These are phyloP conservation scores for Backusella macrospora DNA, from an alignment of 192 early-diverging fungal species.

Conservation along the genomic window DNA sequence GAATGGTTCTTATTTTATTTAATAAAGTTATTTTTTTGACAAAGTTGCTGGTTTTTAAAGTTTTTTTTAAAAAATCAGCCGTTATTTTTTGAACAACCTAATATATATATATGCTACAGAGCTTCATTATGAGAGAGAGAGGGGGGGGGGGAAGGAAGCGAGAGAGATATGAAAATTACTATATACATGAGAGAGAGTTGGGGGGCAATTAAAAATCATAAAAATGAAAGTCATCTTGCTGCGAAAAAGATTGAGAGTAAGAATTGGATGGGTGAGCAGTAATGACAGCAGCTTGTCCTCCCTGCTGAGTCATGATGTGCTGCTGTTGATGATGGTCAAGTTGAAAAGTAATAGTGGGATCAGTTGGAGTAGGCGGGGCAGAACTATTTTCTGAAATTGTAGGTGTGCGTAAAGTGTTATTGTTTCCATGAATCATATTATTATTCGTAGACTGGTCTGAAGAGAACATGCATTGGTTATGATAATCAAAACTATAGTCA, in stretches of 20 bases:
- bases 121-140: neutral
- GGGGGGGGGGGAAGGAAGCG: neutral
- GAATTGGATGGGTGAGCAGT: neutral
- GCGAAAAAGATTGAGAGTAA: neutral
- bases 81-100: too few species aligned
- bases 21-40: too few species aligned
- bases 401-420: neutral
- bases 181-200: neutral
- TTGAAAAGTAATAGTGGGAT: neutral
- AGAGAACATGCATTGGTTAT: neutral
- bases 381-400: slow-evolving; percentile 3
- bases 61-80: too few species aligned
- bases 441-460: neutral
- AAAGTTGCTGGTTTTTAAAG: too few species aligned
- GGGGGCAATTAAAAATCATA: neutral
- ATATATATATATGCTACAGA: neutral
- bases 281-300: neutral
- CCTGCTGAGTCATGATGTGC: neutral
- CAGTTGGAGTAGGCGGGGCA: slow-evolving; percentile 5
- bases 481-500: neutral
- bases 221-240: neutral
- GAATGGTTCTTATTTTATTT: too few species aligned
- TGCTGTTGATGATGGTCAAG: neutral
- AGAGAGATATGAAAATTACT: neutral
- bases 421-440: neutral